phyloP scores from a whole-genome alignment of 768 basidiomycete species.

The Boletus rubroflammeus region DNA sequence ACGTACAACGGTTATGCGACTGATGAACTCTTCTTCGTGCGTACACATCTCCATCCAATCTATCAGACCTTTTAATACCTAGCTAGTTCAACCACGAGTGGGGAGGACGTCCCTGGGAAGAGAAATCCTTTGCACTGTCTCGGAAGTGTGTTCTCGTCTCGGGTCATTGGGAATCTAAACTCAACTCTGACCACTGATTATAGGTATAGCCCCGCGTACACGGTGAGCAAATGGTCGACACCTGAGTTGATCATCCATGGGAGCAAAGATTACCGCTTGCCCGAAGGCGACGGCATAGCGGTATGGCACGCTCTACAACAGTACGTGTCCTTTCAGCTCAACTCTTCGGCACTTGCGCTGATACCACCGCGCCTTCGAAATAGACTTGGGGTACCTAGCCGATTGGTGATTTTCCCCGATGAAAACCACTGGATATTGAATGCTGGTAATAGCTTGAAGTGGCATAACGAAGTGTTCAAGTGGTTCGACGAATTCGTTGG shows the following conservation, averaged over 20 bases:
- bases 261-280: conserved; percentile 84
- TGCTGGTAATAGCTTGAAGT: conserved; percentile 83
- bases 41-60: conserved; percentile 23
- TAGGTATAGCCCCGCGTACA: conserved; percentile 78
- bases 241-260: conserved; percentile 84
- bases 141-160: conserved; percentile 44
- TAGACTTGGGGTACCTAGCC: conserved; percentile 68
- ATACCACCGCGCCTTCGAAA: neutral
- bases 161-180: neutral
- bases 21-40: conserved; percentile 87
- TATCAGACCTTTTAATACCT: neutral
- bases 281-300: conserved; percentile 79
- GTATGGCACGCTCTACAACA: conserved; percentile 85
- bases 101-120: conserved; percentile 79
- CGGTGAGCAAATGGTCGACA: conserved; percentile 80
- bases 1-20: conserved; percentile 82
- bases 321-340: conserved; percentile 40
- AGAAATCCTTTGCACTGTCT: conserved; percentile 48
- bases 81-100: conserved; percentile 81
- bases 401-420: conserved; percentile 80
- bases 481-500: conserved; percentile 80
- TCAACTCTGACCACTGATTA: neutral
- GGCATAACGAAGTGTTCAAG: conserved; percentile 92
- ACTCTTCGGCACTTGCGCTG: neutral
- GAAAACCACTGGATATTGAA: conserved; percentile 93